These are phyloP conservation scores for Aspergillus kassunensis DNA, from an alignment of 495 filamentous ascomycete species.

Conservation along the genomic window DNA sequence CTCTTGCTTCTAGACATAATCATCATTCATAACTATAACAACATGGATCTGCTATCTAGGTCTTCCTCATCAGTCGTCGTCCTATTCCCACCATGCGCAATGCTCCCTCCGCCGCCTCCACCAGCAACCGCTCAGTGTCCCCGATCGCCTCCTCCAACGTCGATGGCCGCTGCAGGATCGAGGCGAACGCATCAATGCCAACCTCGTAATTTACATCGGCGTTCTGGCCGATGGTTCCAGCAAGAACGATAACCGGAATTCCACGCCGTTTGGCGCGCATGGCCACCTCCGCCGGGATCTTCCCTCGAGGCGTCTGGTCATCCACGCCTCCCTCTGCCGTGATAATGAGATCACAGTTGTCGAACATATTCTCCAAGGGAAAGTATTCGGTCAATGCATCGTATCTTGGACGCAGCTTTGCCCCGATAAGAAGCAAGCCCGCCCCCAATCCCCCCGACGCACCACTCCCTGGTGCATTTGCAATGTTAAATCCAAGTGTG, in stretches of 20 bases:
- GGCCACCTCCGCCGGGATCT: constrained; percentile 12
- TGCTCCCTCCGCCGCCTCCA: constrained; percentile 7
- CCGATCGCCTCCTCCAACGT: constrained; percentile 10
- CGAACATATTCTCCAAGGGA: background rate
- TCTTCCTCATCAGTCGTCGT: background rate
- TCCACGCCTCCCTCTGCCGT: constrained; percentile 13
- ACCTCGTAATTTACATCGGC: constrained; percentile 9
- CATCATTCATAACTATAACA: too few species aligned
- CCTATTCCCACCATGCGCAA: constrained; percentile 9
- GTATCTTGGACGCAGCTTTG: constrained; percentile 10
- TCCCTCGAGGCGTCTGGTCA: constrained; percentile 10
- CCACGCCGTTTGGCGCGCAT: constrained; percentile 5
- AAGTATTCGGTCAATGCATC: constrained; percentile 12
- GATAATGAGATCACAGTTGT: constrained; percentile 6
- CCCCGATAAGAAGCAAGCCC: constrained; percentile 8
- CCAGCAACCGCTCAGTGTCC: constrained; percentile 6
- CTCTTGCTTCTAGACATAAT: too few species aligned
- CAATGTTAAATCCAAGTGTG: constrained; percentile 1
- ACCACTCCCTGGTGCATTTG: constrained; percentile 8
- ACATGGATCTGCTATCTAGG: too few species aligned
- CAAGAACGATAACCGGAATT: constrained; percentile 11
- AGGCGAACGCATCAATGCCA: constrained; percentile 10
- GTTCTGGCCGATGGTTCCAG: constrained; percentile 3
- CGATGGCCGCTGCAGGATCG: constrained; percentile 12
- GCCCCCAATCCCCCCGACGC: constrained; percentile 13